Percentiles rank a stretch among this genome's conserved stretches.
Conservation (phyloP, 305 asterid species). For the Solanum hybrid region DNA sequence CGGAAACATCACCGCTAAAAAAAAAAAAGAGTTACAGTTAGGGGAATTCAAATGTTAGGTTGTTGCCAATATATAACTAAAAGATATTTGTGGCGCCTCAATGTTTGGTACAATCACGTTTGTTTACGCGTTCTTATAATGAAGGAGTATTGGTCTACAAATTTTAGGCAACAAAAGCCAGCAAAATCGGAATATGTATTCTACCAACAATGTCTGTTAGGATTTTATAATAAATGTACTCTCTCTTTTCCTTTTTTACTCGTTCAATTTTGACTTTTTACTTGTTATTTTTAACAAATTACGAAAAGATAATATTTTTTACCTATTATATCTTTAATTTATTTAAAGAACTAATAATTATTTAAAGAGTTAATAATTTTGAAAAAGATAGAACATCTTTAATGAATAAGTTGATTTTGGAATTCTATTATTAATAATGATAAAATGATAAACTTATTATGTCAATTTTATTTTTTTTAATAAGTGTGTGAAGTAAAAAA, state of each 20-base stretch:
- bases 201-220: background rate
- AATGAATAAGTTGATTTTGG: too few relatives aligned
- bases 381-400: too few relatives aligned
- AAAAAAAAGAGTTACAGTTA: background rate
- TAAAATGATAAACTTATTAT: too few relatives aligned
- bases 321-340: too few relatives aligned
- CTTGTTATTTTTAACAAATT: too few relatives aligned
- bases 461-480: too few relatives aligned
- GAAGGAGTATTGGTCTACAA: background rate
- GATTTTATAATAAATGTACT: background rate
- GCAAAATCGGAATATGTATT: background rate
- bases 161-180: background rate
- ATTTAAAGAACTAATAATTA: too few relatives aligned
- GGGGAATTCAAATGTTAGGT: background rate
- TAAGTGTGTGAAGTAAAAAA: background rate
- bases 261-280: too few relatives aligned
- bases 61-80: background rate
- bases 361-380: too few relatives aligned
- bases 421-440: too few relatives aligned
- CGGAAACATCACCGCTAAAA: too few relatives aligned
- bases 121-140: background rate
- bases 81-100: background rate
- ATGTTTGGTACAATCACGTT: background rate
- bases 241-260: background rate
- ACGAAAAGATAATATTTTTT: too few relatives aligned